Evolutionary conservation across 106 monocot genomes (phyloP), one percentile per base, ranked within the genome.

Genomic region (Cymbidium sinense): DNA sequence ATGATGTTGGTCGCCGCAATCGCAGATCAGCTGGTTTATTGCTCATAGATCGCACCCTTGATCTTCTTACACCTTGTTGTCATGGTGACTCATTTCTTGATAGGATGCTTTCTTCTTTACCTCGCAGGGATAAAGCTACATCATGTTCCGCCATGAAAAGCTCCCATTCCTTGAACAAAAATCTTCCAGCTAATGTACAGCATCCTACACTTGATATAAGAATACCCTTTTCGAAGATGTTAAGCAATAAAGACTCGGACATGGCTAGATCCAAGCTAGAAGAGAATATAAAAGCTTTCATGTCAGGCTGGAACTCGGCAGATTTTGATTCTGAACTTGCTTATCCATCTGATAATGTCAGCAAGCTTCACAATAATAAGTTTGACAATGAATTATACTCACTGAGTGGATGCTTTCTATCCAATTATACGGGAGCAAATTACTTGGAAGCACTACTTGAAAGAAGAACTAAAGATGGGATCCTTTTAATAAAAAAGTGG

Each of bases 1-100:
- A 99, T 89, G 99, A 99, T 84, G 99, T 99, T 52, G 90, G 92
- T 43, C 88, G 95, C 61, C 91, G 95, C 50, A 86, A 85, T 79
- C 94, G 86, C 81, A 94, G 79, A 87, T 87, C 99, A 39, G 90
- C 90, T 77, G 92, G 99, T 47, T 82, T 99, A 77, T 80, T 99
- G 81, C 85, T 99, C 82, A 75, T 99, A 78, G 99, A 99, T 52
- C 99, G 99, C 70, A 85, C 99, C 79, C 86, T 99, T 86, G 99
- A 99, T 84, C 87, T 99, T 77, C 86, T 99, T 41, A 99, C 92
- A 41, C 99, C 99, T 21, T 95, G 92, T 73, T 87, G 85, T 78
- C 99, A 99, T 77, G 92, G 95, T 12, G 90, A 99, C 61, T 95
- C 99, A 51, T 84, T 92, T 85, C 80, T 99, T 83, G 99, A 99